Evolutionary conservation across 345 rosid genomes (phyloP).

Genomic region (Odontarrhena argentea): DNA sequence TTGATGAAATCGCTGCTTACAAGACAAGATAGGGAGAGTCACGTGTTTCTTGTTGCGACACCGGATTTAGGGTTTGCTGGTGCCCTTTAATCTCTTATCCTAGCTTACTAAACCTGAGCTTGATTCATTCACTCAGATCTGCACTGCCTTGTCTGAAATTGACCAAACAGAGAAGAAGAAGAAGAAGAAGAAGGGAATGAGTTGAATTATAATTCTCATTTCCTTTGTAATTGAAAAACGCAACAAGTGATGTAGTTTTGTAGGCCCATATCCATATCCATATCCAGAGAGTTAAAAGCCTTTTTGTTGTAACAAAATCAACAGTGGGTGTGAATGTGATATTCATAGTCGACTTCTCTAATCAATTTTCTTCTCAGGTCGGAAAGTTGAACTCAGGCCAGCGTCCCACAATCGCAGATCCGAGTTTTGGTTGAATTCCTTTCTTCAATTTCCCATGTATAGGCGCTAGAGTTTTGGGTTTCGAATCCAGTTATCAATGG

Average conservation of each 20-base stretch:
- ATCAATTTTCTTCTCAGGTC: slow-evolving; percentile 8
- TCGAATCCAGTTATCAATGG: slow-evolving; percentile 50
- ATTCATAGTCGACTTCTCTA: background rate
- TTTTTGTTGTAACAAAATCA: too few relatives aligned
- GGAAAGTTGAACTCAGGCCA: slow-evolving; percentile 23
- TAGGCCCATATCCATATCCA: too few relatives aligned
- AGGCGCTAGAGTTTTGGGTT: too few relatives aligned
- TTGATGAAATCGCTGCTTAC: slow-evolving; percentile 20
- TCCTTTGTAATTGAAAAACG: background rate
- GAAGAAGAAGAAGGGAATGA: background rate
- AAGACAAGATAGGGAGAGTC: slow-evolving; percentile 21
- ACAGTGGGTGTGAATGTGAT: too few relatives aligned
- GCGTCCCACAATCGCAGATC: slow-evolving; percentile 11
- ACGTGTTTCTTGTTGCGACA: slow-evolving; percentile 36
- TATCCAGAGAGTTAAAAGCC: too few relatives aligned
- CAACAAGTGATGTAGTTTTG: too few relatives aligned
- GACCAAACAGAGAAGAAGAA: slow-evolving; percentile 15
- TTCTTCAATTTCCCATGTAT: too few relatives aligned
- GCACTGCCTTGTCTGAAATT: slow-evolving; percentile 21
- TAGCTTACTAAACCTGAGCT: slow-evolving; percentile 1
- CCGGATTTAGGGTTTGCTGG: slow-evolving; percentile 31
- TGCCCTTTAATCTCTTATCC: background rate
- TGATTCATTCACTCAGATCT: slow-evolving; percentile 32
- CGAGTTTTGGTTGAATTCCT: slow-evolving; percentile 13
- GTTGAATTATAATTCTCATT: background rate